Evolutionary conservation across 208 protist species (phyloP).

Genomic region (Acanthamoeba sp.): DNA sequence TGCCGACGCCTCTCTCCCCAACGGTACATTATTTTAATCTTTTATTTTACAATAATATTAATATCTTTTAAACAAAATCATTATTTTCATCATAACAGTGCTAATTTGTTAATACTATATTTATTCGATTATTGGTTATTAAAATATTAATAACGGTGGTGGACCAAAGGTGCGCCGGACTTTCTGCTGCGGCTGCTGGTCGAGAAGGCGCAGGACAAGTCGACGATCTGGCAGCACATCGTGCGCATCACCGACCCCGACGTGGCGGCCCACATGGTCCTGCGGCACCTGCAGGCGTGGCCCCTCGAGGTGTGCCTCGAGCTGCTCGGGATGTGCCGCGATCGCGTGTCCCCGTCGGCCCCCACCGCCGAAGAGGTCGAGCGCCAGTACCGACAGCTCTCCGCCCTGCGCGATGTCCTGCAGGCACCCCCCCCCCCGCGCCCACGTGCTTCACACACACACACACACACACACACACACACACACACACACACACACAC

Average conservation of each 20-base stretch:
- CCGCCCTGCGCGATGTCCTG: not conserved
- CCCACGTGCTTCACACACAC: too few species aligned
- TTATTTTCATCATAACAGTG: too few species aligned
- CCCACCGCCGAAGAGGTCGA: slow-evolving; percentile 34
- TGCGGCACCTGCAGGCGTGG: slow-evolving; percentile 19
- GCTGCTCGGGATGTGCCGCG: not conserved
- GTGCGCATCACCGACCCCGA: slow-evolving; percentile 16
- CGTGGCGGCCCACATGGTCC: slow-evolving; percentile 19
- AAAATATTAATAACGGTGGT: too few species aligned
- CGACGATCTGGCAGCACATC: slow-evolving; percentile 10
- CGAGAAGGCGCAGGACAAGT: slow-evolving; percentile 41
- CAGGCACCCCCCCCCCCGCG: too few species aligned
- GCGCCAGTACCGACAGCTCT: not conserved
- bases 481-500: too few species aligned
- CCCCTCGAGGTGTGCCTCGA: slow-evolving; percentile 25
- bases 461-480: too few species aligned
- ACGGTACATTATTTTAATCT: not conserved
- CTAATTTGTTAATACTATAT: too few species aligned
- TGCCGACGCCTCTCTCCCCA: slow-evolving; percentile 46
- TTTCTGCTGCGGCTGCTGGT: not conserved
- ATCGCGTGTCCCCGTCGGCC: not conserved
- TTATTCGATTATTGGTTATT: too few species aligned
- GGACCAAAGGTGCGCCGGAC: not conserved
- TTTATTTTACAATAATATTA: not conserved
- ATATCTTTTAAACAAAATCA: too few species aligned